A percentile compares a stretch with the other conserved stretches of the same genome.
Evolutionary conservation across 768 basidiomycete genomes (phyloP).

Genomic region (Paxillus ammoniavirescens): DNA sequence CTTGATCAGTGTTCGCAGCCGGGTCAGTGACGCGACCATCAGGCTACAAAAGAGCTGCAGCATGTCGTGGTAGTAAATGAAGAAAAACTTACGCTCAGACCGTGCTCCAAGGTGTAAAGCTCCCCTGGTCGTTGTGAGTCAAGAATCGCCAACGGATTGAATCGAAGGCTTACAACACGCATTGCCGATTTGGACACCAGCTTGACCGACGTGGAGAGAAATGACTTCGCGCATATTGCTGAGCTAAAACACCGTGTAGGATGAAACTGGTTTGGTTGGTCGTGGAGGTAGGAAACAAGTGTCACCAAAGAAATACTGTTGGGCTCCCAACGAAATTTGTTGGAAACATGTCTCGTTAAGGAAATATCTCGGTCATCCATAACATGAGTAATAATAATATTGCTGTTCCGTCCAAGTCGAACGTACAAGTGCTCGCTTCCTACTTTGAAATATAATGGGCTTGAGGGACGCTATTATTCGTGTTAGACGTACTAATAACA

Average conservation of each 20-base stretch:
- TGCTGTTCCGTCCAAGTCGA: no score
- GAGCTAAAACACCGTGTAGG: slow-evolving; percentile 13
- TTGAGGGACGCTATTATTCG: no score
- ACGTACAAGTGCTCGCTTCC: no score
- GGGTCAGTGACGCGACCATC: slow-evolving; percentile 83
- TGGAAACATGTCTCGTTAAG: slow-evolving; percentile 17
- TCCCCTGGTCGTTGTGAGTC: slow-evolving; percentile 62
- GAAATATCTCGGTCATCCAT: slow-evolving; percentile 17
- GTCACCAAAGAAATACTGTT: background rate
- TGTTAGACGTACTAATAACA: no score
- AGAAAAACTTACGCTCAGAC: slow-evolving; percentile 72
- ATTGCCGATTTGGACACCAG: slow-evolving; percentile 92
- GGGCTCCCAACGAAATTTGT: slow-evolving; percentile 19
- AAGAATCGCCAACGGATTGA: slow-evolving; percentile 5
- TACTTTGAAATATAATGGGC: no score
- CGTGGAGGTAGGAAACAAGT: slow-evolving; percentile 15
- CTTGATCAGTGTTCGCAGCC: slow-evolving; percentile 57
- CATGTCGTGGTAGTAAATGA: slow-evolving; percentile 4
- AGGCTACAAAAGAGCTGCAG: slow-evolving; percentile 50
- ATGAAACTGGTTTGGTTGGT: slow-evolving; percentile 11
- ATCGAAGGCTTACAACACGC: slow-evolving; percentile 77
- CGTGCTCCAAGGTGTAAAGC: slow-evolving; percentile 97
- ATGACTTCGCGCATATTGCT: slow-evolving; percentile 86
- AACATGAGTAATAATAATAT: no score
- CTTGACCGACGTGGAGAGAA: slow-evolving; percentile 95